phyloP scores from a whole-genome alignment of 169 alveolate species.

The Cryptosporidium felis region DNA sequence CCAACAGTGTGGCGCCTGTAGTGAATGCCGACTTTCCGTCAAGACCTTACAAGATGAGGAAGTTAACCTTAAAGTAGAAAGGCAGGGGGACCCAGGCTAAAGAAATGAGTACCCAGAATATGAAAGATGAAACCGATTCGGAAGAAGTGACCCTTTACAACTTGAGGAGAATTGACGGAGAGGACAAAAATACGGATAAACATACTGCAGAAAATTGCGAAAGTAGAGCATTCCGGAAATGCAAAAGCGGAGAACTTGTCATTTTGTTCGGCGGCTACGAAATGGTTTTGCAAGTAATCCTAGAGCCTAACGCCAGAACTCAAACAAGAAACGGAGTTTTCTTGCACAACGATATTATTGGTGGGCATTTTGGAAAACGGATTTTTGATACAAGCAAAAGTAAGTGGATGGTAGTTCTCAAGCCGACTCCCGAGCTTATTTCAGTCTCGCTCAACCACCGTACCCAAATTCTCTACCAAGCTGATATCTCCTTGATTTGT shows the following conservation, averaged over 20 bases:
- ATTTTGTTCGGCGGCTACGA: conserved; percentile 65
- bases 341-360: conserved; percentile 61
- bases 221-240: no score
- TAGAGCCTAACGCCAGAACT: not conserved
- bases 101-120: no score
- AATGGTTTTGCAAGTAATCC: conserved; percentile 12
- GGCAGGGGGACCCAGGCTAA: no score
- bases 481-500: conserved; percentile 88
- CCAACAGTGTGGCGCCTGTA: no score
- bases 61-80: no score
- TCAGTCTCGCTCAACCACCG: conserved; percentile 79
- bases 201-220: no score
- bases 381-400: conserved; percentile 71
- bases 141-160: no score
- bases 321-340: conserved; percentile 40
- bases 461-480: conserved; percentile 89
- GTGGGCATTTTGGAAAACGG: conserved; percentile 74
- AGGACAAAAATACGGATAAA: no score
- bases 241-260: conserved; percentile 56
- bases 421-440: conserved; percentile 82
- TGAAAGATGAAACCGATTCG: no score
- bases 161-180: no score
- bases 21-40: no score
- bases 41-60: no score
- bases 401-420: conserved; percentile 76